Conservation (phyloP, 148 eudicot species). For the Silene uniflora region DNA sequence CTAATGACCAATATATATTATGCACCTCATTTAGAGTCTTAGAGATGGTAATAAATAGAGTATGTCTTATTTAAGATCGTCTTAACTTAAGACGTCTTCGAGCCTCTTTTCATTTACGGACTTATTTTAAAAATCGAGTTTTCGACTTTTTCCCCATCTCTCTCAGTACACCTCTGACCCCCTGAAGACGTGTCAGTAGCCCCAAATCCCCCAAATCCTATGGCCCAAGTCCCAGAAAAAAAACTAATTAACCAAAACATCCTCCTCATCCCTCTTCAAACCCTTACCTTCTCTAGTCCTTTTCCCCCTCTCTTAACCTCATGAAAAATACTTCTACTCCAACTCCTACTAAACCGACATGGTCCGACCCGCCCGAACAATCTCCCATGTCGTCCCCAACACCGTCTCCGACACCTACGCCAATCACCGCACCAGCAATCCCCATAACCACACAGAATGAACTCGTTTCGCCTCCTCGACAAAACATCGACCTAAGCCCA, state of each 20-base stretch:
- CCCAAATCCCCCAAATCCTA: too few species aligned
- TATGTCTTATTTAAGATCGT: too few species aligned
- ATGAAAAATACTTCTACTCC: not conserved
- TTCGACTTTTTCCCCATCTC: not conserved
- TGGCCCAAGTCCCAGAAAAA: not conserved
- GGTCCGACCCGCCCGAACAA: not conserved
- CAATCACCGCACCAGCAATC: too few species aligned
- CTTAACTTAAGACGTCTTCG: too few species aligned
- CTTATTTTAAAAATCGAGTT: too few species aligned
- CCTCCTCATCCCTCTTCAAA: too few species aligned
- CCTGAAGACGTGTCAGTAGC: not conserved
- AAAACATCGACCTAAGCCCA: constrained; percentile 64
- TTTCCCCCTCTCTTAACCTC: not conserved
- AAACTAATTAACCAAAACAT: not conserved
- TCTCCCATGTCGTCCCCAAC: not conserved
- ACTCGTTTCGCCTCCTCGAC: constrained; percentile 23
- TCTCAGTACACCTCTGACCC: not conserved
- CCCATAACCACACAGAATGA: constrained; percentile 15
- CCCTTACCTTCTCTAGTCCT: not conserved
- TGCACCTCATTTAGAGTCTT: too few species aligned
- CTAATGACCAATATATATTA: too few species aligned
- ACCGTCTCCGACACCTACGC: too few species aligned
- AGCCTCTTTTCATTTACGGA: too few species aligned
- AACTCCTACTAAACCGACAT: not conserved
- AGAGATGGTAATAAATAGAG: too few species aligned